Evolutionary conservation across 768 basidiomycete genomes (phyloP), one percentile per base, ranked within the genome.

Genomic region (Calocybe cyanea): DNA sequence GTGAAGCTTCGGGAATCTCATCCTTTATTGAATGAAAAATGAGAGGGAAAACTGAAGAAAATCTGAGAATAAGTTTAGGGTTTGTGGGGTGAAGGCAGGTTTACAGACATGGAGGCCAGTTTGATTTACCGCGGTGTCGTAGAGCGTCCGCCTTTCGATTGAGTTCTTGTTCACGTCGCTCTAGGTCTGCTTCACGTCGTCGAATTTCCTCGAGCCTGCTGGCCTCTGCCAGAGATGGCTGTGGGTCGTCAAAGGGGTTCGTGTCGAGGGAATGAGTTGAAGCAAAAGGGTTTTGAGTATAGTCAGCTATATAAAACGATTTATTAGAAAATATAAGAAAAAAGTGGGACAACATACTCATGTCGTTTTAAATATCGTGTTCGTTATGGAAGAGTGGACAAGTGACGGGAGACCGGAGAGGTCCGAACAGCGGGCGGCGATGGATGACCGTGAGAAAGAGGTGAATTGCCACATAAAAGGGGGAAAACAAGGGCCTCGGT

Each of bases 1-100:
- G 81, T 46, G 86, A 87, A 0, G 77, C 76, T 50, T 89, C 82
- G 11, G 92, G 92, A 45, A 97, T 93, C 66, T 93, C 92, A 48
- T 88, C 88, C 58, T 74, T 62, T 59, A 97, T 95, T 46, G 91
- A 87, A 67, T 99, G 96, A 71, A 83, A 96, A 62, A 99, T 85
- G 57, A 99, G 71, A 38, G 95, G 95, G 62, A 83, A 93, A 73
- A 92, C 92, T 95, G 65, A 51, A 37, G 32, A 52, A n/a, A 46
- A 44, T 42, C 52, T 51, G 53, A 45, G 50, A 50, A 43, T 48
- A 32, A 38, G 23, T 30, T 52, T 55, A 48, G 53, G 46, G 47
- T 52, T 53, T 38, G n/a, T 38, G 35, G 40, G 45, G 50, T 44
- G 48, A 47, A 41, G 38, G 41, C 9, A 38, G 31, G 46, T 23